Conservation (phyloP, 345 rosid genomes). For the Salix brachista region DNA sequence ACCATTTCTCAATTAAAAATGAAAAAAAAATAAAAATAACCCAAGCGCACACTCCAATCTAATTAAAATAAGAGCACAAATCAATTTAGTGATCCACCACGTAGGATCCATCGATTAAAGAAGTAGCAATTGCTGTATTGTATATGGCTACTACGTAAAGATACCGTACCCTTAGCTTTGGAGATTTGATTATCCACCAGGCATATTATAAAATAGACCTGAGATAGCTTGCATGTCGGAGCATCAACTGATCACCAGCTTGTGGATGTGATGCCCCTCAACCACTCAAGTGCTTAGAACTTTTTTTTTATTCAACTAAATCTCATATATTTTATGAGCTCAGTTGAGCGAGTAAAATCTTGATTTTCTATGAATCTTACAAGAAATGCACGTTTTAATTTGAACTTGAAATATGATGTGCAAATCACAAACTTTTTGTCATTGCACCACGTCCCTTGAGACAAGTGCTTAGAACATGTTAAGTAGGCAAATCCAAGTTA, state of each 20-base stretch:
- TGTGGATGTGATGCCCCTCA: not conserved
- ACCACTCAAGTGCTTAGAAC: not conserved
- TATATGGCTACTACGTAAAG: not conserved
- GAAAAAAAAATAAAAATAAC: not conserved
- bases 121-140: not conserved
- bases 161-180: not conserved
- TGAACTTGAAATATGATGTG: too few species aligned
- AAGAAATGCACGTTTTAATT: too few species aligned
- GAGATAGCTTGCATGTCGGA: not conserved
- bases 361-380: fast-evolving
- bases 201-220: too few species aligned
- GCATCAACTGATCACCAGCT: not conserved
- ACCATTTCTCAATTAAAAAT: not conserved
- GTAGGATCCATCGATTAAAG: not conserved
- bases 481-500: too few species aligned
- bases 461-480: too few species aligned
- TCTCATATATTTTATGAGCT: too few species aligned
- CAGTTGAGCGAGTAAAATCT: too few species aligned
- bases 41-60: not conserved
- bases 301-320: too few species aligned
- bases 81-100: not conserved
- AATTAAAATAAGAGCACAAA: not conserved
- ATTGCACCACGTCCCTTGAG: too few species aligned
- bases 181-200: not conserved
- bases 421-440: too few species aligned